phyloP scores from a whole-genome alignment of 805 yeast species.

The Candida taoyuanica region DNA sequence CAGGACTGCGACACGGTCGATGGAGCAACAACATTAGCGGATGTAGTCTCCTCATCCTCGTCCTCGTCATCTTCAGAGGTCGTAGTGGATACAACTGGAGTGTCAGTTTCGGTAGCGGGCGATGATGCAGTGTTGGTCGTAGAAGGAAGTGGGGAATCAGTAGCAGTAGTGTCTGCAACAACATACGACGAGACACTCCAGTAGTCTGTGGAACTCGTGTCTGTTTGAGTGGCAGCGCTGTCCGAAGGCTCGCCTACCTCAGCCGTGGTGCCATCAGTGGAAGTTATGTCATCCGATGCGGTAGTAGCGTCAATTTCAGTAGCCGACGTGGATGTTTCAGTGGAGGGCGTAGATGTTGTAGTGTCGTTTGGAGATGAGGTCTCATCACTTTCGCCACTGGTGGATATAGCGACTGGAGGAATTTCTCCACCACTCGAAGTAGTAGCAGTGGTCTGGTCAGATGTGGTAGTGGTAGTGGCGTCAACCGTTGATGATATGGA shows the following conservation, averaged over 20 bases:
- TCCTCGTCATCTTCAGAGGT: conserved; percentile 1
- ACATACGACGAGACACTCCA: not conserved
- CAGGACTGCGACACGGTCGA: conserved; percentile 4
- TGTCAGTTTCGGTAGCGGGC: not conserved
- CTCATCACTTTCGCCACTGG: conserved; percentile 1
- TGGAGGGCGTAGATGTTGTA: too few species aligned
- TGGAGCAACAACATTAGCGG: conserved; percentile 3
- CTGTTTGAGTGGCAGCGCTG: not conserved
- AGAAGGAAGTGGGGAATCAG: not conserved
- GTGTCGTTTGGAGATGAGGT: conserved; percentile 1
- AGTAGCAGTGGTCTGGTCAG: not conserved
- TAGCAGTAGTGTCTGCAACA: not conserved
- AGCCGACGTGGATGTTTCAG: too few species aligned
- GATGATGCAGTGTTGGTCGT: conserved; percentile 4
- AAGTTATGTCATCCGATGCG: not conserved
- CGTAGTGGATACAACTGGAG: too few species aligned
- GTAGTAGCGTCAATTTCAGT: too few species aligned
- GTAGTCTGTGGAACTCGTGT: not conserved
- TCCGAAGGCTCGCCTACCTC: not conserved
- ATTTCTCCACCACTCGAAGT: too few species aligned
- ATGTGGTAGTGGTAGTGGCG: conserved; percentile 5
- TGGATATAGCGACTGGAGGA: not conserved
- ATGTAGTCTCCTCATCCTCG: conserved; percentile 4
- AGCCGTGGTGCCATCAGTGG: not conserved
- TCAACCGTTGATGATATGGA: conserved; percentile 1